Evolutionary conservation across 2,329 filamentous ascomycete species (phyloP), one percentile per base, ranked within the genome.

Genomic region (Xylaria sp.): DNA sequence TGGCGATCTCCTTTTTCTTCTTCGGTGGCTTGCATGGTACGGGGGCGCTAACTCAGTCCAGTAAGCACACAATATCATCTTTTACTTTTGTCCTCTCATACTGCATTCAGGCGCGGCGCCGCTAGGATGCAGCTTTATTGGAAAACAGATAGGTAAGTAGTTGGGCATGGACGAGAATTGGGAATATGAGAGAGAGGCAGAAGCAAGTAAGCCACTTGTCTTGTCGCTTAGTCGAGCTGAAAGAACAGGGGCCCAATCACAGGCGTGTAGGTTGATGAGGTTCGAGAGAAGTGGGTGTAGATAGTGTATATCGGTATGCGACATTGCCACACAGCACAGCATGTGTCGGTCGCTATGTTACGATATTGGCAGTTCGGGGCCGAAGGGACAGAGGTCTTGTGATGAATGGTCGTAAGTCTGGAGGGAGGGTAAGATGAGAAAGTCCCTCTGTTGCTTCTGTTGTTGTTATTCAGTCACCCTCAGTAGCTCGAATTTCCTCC

Each of bases 1-100:
- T 66, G 63, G 59, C 66, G 66, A 69, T 69, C 66, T 65, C 58
- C 53, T 21, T 54, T 61, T 65, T 53, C 21, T 59, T 59, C 23
- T 51, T 16, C 16, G 16, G 66, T 61, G 61, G 62, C 66, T 65
- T 61, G 50, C 61, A 58, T 42, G 55, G 21, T n/a, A 47, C 37
- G 55, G 37, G 37, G 16, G 25, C 55, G 55, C 55, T 42, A 58
- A 44, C 53, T 64, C 29, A 48, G 27, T 23, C 53, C 47, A 59
- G 60, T 57, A 51, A 66, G 44, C 58, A 57, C 63, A 42, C 48
- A 21, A 53, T 37, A 60, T 21, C 37, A 53, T 12, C 37, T 42
- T 27, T 27, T 53, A 32, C 42, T 21, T 25, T 13, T 21, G n/a
- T 54, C 9, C n/a, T 21, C 18, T 4, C 48, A 18, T 23, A 32